phyloP scores from a whole-genome alignment of 2,329 filamentous ascomycete species.

The Colletotrichum tropicicola region DNA sequence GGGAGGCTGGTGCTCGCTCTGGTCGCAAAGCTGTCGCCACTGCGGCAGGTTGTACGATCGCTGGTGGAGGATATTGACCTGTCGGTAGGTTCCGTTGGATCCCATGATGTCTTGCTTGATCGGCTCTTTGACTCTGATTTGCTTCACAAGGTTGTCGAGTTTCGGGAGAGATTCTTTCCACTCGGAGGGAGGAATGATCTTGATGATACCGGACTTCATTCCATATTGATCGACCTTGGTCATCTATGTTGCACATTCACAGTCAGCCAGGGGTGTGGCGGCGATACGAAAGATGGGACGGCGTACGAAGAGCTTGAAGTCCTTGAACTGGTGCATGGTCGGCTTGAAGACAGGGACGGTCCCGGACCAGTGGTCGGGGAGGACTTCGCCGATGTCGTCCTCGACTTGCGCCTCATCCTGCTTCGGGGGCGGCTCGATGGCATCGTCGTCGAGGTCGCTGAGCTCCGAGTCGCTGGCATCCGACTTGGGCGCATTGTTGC shows the following conservation, averaged over 20 bases:
- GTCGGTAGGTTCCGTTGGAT: conserved; percentile 92
- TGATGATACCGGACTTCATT: conserved; percentile 97
- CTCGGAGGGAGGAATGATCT: conserved; percentile 92
- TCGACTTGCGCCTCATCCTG: conserved; percentile 33
- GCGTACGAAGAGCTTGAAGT: conserved; percentile 89
- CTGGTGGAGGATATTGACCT: conserved; percentile 96
- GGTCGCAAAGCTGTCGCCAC: conserved; percentile 92
- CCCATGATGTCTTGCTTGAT: conserved; percentile 99
- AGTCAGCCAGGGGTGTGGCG: conserved; percentile 36
- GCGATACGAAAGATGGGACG: conserved; percentile 3
- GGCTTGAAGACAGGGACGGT: conserved; percentile 94
- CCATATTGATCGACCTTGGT: conserved; percentile 91
- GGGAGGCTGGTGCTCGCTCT: conserved; percentile 95
- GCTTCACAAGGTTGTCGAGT: conserved; percentile 87
- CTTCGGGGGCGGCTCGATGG: conserved; percentile 39
- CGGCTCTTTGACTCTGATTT: conserved; percentile 92
- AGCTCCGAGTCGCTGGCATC: conserved; percentile 72
- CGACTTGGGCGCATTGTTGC: conserved; percentile 67
- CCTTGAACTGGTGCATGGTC: conserved; percentile 92
- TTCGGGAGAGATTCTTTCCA: conserved; percentile 85
- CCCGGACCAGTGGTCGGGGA: conserved; percentile 90
- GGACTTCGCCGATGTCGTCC: conserved; percentile 77
- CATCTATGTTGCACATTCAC: conserved; percentile 57
- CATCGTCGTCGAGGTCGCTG: conserved; percentile 70
- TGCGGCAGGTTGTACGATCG: conserved; percentile 96